phyloP scores from a whole-genome alignment of 176 grass and related monocot species.

The Bonia amplexicaulis region DNA sequence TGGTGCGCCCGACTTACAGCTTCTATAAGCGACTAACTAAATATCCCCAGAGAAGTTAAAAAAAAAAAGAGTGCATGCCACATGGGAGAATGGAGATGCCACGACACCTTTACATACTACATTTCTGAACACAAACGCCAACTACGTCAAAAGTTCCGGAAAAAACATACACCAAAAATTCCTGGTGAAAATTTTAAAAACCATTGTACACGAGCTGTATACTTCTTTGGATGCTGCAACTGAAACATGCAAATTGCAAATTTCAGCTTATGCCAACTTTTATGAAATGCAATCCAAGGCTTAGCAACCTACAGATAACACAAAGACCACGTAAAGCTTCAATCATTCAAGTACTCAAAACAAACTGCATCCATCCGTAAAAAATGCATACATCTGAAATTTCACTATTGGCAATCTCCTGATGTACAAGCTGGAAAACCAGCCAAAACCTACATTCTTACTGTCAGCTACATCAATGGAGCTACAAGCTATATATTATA shows the following conservation, averaged over 20 bases:
- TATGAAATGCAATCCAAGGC: not conserved
- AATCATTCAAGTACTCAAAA: not conserved
- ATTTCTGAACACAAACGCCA: not conserved
- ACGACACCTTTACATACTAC: not conserved
- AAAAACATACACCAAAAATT: not conserved
- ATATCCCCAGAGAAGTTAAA: not conserved
- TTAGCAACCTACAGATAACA: not conserved
- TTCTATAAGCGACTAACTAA: not conserved
- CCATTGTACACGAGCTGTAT: not conserved
- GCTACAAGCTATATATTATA: not conserved
- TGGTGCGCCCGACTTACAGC: not conserved
- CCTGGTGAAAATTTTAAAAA: not conserved
- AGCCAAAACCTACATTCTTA: slow-evolving; percentile 8
- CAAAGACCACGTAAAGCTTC: not conserved
- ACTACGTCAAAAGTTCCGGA: not conserved
- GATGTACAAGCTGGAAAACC: not conserved
- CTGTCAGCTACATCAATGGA: not conserved
- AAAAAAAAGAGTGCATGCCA: not conserved
- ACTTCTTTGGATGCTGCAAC: not conserved
- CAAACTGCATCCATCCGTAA: not conserved
- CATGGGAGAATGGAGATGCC: not conserved
- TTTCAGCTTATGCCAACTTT: not conserved
- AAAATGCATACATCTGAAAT: not conserved
- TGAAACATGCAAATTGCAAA: not conserved
- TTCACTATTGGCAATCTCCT: not conserved